Conservation (phyloP, 495 filamentous ascomycete species). For the Penicillium psychrofluorescens region DNA sequence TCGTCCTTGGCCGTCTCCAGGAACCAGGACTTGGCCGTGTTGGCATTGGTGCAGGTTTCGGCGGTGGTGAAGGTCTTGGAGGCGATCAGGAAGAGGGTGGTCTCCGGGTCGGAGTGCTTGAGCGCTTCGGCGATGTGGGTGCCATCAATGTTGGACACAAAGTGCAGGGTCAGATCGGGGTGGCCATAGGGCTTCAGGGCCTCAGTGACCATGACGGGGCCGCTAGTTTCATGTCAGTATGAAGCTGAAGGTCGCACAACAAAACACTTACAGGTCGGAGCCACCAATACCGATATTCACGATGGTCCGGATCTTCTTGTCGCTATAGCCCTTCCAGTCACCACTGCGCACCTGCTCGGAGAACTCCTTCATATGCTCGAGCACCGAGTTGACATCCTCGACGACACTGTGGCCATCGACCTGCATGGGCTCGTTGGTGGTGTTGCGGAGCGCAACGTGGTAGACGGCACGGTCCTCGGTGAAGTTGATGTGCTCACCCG, state of each 20-base stretch:
- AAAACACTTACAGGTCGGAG: slow-evolving; percentile 76
- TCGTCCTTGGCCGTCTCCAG: slow-evolving; percentile 74
- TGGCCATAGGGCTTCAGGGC: slow-evolving; percentile 90
- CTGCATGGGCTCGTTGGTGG: slow-evolving; percentile 74
- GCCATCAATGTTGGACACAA: slow-evolving; percentile 98
- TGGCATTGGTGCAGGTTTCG: slow-evolving; percentile 94
- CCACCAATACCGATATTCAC: slow-evolving; percentile 98
- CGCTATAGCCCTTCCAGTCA: slow-evolving; percentile 97
- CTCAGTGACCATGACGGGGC: slow-evolving; percentile 97
- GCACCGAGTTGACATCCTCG: slow-evolving; percentile 82
- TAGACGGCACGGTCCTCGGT: slow-evolving; percentile 95
- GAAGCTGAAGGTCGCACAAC: not conserved
- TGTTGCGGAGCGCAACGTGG: slow-evolving; percentile 88
- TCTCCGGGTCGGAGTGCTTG: slow-evolving; percentile 82
- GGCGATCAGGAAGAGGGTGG: slow-evolving; percentile 92
- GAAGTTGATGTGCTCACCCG: slow-evolving; percentile 97
- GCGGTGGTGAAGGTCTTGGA: slow-evolving; percentile 99
- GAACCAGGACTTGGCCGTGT: slow-evolving; percentile 96
- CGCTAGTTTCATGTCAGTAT: slow-evolving; percentile 49
- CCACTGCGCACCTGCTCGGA: slow-evolving; percentile 89
- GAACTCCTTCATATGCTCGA: slow-evolving; percentile 97
- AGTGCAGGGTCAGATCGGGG: slow-evolving; percentile 81
- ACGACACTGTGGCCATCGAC: slow-evolving; percentile 95
- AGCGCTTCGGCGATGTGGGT: slow-evolving; percentile 96
- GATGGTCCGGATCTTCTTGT: slow-evolving; percentile 93